phyloP scores from a whole-genome alignment of 192 early-diverging fungal genomes.

The Linnemannia zychae region DNA sequence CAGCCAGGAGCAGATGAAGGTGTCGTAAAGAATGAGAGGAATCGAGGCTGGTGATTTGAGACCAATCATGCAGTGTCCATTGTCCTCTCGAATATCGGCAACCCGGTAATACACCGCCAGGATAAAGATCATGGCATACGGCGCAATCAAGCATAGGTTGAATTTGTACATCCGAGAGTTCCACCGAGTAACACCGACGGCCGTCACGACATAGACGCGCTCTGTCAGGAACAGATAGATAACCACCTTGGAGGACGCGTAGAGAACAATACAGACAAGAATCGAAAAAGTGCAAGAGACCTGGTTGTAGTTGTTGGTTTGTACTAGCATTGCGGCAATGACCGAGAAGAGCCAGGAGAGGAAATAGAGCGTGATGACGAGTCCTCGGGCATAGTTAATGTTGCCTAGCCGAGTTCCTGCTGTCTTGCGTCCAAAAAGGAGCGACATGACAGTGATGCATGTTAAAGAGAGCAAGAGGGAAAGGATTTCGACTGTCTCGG shows the following conservation, averaged over 20 bases:
- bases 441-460: slow-evolving; percentile 57
- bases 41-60: neutral
- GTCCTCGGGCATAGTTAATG: slow-evolving; percentile 56
- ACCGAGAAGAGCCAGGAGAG: slow-evolving; percentile 61
- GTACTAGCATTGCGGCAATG: slow-evolving; percentile 57
- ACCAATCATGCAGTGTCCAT: slow-evolving; percentile 39
- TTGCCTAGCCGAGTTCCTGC: slow-evolving; percentile 45
- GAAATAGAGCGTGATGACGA: slow-evolving; percentile 55
- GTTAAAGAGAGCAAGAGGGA: slow-evolving; percentile 61
- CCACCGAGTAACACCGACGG: slow-evolving; percentile 44
- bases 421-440: slow-evolving; percentile 63
- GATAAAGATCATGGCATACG: slow-evolving; percentile 41
- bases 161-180: slow-evolving; percentile 52
- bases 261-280: slow-evolving; percentile 56
- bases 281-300: slow-evolving; percentile 52
- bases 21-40: slow-evolving; percentile 37
- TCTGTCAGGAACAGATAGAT: slow-evolving; percentile 65
- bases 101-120: slow-evolving; percentile 44
- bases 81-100: slow-evolving; percentile 7
- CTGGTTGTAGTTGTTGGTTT: slow-evolving; percentile 62
- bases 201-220: slow-evolving; percentile 40
- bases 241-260: slow-evolving; percentile 55
- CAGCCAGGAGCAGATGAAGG: slow-evolving; percentile 29
- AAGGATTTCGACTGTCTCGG: slow-evolving; percentile 34
- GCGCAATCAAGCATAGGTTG: slow-evolving; percentile 54